These are phyloP conservation scores for Magnusiomyces sp. DNA, from an alignment of 1,139 yeast species.

Conservation along the genomic window DNA sequence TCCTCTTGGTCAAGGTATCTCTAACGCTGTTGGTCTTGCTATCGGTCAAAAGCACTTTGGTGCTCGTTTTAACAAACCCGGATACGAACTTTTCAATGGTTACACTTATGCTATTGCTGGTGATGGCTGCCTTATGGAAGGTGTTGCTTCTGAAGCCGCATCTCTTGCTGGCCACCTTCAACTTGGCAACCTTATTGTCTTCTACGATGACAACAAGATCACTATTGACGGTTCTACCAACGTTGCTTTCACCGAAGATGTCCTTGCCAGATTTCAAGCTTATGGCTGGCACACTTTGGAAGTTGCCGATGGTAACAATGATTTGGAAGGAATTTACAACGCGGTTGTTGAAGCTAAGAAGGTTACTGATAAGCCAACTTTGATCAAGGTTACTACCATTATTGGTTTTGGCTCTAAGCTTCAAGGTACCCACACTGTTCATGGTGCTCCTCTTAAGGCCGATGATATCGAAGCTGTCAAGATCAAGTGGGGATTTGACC, in stretches of 20 bases:
- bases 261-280: slow-evolving; percentile 72
- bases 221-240: slow-evolving; percentile 93
- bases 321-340: slow-evolving; percentile 58
- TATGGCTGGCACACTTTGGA: slow-evolving; percentile 90
- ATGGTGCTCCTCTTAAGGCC: slow-evolving; percentile 93
- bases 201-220: slow-evolving; percentile 96
- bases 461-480: slow-evolving; percentile 90
- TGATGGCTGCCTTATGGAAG: slow-evolving; percentile 99
- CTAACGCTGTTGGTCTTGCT: slow-evolving; percentile 95
- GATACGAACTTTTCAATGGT: slow-evolving; percentile 53
- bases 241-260: slow-evolving; percentile 93
- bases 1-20: slow-evolving; percentile 97
- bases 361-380: slow-evolving; percentile 70
- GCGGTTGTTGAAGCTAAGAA: slow-evolving; percentile 52
- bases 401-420: slow-evolving; percentile 90
- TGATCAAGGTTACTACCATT: slow-evolving; percentile 81
- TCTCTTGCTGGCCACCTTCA: slow-evolving; percentile 96
- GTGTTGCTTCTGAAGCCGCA: slow-evolving; percentile 90
- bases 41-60: slow-evolving; percentile 89
- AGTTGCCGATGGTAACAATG: slow-evolving; percentile 77
- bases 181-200: slow-evolving; percentile 87
- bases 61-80: slow-evolving; percentile 90
- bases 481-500: slow-evolving; percentile 80
- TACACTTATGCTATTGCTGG: slow-evolving; percentile 80
- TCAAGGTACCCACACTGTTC: slow-evolving; percentile 88